Base-by-base conservation (phyloP, 2,329 filamentous ascomycete species). In the Ophiognomonia clavigignenti-juglandacearum region DNA sequence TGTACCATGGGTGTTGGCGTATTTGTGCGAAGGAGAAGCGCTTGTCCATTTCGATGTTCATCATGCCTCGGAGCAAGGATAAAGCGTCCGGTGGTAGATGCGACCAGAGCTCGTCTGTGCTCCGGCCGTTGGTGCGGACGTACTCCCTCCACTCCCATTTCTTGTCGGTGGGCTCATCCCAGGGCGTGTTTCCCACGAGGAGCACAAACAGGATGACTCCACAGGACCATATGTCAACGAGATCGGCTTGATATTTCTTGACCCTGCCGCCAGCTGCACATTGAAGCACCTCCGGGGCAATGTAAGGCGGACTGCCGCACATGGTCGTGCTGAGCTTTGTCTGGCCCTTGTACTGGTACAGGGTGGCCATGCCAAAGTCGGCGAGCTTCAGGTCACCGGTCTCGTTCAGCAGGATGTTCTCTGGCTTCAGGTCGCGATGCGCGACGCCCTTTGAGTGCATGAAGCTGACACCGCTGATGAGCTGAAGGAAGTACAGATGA, bases 191-290 rank as follows among this genome's bases (percentile, higher is more conserved):
- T 9, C 93, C 93, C 1, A 95, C 90, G 4, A 98, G 73, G 4
- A 98, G 73, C 29, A 97, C 93, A 61, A 98, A 98, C 4, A 98
- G 74, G n/a, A 98, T 95, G 44, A 98, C 90, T 27, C 93, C 93
- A 58, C 91, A 96, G 14, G 91, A 96, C 95, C 95, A 98, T 47
- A 98, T 85, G 61, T 98, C 93, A 31, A 88, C 88, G 35, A 88
- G 68, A 52, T 96, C 88, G 7, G 91, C 83, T 24, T 78, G 75
- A 61, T 92, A 92, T 46, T 85, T 82, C 39, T 62, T 59, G 22
- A 75, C 70, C 61, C 72, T 75, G 50, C 74, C 69, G 10, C 40
- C 51, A 50, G 72, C n/a, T n/a, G n/a, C 67, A 57, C 73, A 85
- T 50, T 67, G 70, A 22, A 85, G 71, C 23, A 98, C 93, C 67